phyloP scores from a whole-genome alignment of 169 alveolate species.

The Blepharisma undulans region DNA sequence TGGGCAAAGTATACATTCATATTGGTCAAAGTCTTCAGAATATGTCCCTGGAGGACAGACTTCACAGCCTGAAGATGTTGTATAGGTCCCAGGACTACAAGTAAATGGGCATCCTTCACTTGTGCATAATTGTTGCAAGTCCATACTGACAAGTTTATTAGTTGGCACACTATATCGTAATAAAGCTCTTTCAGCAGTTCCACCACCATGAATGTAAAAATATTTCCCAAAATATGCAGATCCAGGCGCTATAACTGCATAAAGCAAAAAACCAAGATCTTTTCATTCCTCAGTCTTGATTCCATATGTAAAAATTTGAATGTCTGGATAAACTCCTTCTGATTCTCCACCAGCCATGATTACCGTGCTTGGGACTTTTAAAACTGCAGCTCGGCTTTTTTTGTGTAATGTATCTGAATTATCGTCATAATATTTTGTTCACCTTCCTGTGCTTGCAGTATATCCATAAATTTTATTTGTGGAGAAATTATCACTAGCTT shows the following conservation, averaged over 20 bases:
- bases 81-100: not conserved
- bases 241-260: not conserved
- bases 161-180: not conserved
- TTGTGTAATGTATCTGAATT: not conserved
- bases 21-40: not conserved
- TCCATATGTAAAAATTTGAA: not conserved
- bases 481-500: not conserved
- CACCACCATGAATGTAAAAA: slow-evolving; percentile 9
- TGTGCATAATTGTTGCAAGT: not conserved
- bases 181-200: not conserved
- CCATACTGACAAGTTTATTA: not conserved
- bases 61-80: not conserved
- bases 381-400: not conserved
- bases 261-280: not conserved
- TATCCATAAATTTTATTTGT: not conserved
- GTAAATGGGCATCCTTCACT: not conserved
- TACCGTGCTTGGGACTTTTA: not conserved
- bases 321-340: not conserved
- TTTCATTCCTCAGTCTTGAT: not conserved
- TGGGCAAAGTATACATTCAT: not conserved
- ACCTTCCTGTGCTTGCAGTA: not conserved
- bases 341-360: not conserved
- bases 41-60: not conserved
- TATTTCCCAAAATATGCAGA: not conserved
- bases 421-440: not conserved